These are phyloP conservation scores for Verruconis gallopava DNA, from an alignment of 2,329 filamentous ascomycete species.

Conservation along the genomic window DNA sequence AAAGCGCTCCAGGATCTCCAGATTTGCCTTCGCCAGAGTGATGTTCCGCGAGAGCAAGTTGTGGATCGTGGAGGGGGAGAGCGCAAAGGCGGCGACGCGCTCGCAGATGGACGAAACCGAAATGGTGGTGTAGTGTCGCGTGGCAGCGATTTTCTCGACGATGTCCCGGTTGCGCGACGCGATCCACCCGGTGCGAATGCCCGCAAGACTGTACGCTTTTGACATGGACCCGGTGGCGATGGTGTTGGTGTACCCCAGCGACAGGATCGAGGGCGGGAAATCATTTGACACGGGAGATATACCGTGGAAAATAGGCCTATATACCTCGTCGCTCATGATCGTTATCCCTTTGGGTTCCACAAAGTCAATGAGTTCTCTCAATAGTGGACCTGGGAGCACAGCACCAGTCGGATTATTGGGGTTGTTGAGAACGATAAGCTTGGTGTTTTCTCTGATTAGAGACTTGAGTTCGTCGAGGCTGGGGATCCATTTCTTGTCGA, in stretches of 20 bases:
- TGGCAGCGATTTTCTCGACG: constrained; percentile 48
- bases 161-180: constrained; percentile 51
- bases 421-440: constrained; percentile 59
- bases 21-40: constrained; percentile 53
- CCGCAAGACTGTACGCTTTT: constrained; percentile 73
- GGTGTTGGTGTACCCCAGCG: constrained; percentile 57
- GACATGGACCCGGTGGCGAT: constrained; percentile 71
- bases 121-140: constrained; percentile 75
- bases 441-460: constrained; percentile 56
- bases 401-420: constrained; percentile 75
- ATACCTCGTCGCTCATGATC: constrained; percentile 69
- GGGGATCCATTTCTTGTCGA: constrained; percentile 52
- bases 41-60: constrained; percentile 51
- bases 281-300: constrained; percentile 40
- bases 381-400: constrained; percentile 47
- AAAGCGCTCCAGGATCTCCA: constrained; percentile 53
- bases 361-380: constrained; percentile 50
- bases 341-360: constrained; percentile 51
- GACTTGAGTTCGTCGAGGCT: constrained; percentile 51
- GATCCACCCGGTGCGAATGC: constrained; percentile 73
- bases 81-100: constrained; percentile 60
- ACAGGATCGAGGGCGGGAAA: constrained; percentile 54
- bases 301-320: constrained; percentile 68
- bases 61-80: constrained; percentile 52
- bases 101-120: constrained; percentile 76